Conservation (phyloP, 371 early-diverging fungal species). For the Mortierella sp. region DNA sequence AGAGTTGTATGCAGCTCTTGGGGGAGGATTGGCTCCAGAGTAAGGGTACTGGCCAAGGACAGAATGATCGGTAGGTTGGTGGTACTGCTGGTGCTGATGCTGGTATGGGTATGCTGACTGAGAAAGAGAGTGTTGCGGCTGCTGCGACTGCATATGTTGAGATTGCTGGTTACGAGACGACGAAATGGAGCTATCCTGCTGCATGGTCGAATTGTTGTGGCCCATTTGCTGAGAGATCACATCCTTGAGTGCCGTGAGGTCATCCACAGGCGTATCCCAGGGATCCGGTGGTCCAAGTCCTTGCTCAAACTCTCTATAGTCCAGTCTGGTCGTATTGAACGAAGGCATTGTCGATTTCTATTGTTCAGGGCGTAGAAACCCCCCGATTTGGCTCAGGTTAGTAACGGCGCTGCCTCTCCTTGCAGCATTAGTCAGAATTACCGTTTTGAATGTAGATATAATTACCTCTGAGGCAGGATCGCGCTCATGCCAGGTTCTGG, state of each 20-base stretch:
- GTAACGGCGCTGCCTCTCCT: neutral
- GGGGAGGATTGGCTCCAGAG: neutral
- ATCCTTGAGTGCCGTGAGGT: conserved; percentile 60
- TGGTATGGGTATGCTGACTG: conserved; percentile 20
- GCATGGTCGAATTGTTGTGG: conserved; percentile 19
- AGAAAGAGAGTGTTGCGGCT: conserved; percentile 2
- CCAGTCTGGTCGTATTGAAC: conserved; percentile 53
- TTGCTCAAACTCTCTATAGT: conserved; percentile 79
- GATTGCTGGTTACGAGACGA: conserved; percentile 15
- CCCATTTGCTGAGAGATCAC: conserved; percentile 45
- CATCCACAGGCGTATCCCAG: conserved; percentile 78
- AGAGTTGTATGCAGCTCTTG: conserved; percentile 28
- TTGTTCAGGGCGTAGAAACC: neutral
- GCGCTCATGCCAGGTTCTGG: conserved; percentile 33
- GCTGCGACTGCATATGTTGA: conserved; percentile 15
- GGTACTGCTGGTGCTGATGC: conserved; percentile 31
- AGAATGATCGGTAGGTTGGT: conserved; percentile 10
- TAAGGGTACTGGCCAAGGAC: conserved; percentile 19
- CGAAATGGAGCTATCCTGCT: conserved; percentile 16
- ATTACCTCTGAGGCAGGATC: conserved; percentile 45
- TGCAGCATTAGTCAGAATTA: neutral
- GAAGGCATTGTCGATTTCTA: conserved; percentile 43
- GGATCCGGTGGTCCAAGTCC: conserved; percentile 81
- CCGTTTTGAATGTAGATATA: neutral
- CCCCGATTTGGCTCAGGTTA: neutral